Percentiles rank a stretch among this genome's conserved stretches.
phyloP scores from a whole-genome alignment of 2,329 filamentous ascomycete species.

The Pseudocercospora ulei region DNA sequence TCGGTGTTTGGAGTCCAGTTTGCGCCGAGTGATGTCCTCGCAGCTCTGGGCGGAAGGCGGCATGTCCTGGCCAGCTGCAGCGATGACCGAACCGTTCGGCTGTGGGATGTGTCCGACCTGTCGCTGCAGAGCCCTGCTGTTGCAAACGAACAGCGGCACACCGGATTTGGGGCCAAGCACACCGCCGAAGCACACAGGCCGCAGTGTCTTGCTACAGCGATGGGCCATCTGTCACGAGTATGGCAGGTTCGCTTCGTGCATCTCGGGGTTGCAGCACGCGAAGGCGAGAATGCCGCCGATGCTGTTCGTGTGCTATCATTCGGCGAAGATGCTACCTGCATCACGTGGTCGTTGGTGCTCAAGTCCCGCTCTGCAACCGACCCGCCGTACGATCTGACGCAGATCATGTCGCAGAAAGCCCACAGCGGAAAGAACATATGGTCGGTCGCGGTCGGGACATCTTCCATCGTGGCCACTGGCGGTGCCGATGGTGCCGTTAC shows the following conservation, averaged over 20 bases:
- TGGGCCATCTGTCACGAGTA: conserved; percentile 82
- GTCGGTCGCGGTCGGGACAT: conserved; percentile 48
- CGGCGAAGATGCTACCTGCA: conserved; percentile 71
- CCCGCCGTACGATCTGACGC: conserved; percentile 38
- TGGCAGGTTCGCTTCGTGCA: conserved; percentile 65
- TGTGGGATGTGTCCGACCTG: conserved; percentile 71
- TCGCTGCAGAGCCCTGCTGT: conserved; percentile 21
- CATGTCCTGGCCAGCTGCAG: conserved; percentile 83
- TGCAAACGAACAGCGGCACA: conserved; percentile 34
- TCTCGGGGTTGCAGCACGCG: not conserved
- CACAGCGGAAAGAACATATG: conserved; percentile 89
- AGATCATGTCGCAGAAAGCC: conserved; percentile 50
- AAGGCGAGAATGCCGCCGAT: not conserved
- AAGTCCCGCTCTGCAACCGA: conserved; percentile 1
- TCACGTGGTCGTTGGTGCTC: conserved; percentile 49
- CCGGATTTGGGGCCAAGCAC: conserved; percentile 38
- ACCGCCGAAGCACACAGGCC: conserved; percentile 37
- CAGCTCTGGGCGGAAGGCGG: conserved; percentile 36
- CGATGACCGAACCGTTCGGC: conserved; percentile 77
- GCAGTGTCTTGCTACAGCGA: conserved; percentile 54
- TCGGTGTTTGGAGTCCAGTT: conserved; percentile 87
- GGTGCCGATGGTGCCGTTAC: conserved; percentile 67
- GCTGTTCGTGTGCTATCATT: conserved; percentile 58
- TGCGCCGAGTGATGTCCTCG: conserved; percentile 43
- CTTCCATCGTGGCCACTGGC: conserved; percentile 51